Evolutionary conservation across 2,329 filamentous ascomycete species (phyloP).

Genomic region (Mycosphaerelloides madeirae): DNA sequence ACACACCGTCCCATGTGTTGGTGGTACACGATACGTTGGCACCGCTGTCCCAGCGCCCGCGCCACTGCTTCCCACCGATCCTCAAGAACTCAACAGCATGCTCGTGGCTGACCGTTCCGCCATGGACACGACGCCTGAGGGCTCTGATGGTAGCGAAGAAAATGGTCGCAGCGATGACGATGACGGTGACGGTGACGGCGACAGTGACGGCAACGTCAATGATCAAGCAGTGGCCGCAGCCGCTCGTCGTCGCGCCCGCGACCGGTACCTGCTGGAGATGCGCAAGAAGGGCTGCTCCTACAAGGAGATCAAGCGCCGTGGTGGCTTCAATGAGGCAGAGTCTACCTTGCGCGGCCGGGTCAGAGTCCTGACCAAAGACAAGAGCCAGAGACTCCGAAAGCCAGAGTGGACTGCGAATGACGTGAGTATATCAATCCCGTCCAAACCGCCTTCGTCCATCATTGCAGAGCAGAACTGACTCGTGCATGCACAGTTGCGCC

Average conservation of each 20-base stretch:
- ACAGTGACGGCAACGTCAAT: slow-evolving; percentile 11
- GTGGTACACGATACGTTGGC: no score
- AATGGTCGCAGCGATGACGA: background rate
- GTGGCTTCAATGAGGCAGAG: slow-evolving; percentile 60
- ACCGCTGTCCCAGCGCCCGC: no score
- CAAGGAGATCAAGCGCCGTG: slow-evolving; percentile 55
- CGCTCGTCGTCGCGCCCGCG: slow-evolving; percentile 19
- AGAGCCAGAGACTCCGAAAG: slow-evolving; percentile 58
- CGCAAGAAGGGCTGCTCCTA: slow-evolving; percentile 59
- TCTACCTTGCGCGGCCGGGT: slow-evolving; percentile 67
- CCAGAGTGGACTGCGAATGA: slow-evolving; percentile 61
- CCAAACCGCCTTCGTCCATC: background rate
- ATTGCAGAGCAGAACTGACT: slow-evolving; percentile 7
- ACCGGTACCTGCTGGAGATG: slow-evolving; percentile 46
- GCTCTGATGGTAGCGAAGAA: slow-evolving; percentile 1
- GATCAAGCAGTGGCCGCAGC: slow-evolving; percentile 17
- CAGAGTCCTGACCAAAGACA: slow-evolving; percentile 60
- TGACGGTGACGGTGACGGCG: slow-evolving; percentile 3
- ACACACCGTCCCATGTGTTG: no score
- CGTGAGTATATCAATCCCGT: slow-evolving; percentile 49
- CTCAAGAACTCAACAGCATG: background rate
- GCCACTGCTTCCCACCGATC: no score
- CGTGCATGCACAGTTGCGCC: slow-evolving; percentile 23
- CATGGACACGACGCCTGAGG: slow-evolving; percentile 1
- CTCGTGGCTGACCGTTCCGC: background rate